These are phyloP conservation scores for Aspergillus aculeatus DNA, from an alignment of 2,329 filamentous ascomycete species.

Conservation along the genomic window DNA sequence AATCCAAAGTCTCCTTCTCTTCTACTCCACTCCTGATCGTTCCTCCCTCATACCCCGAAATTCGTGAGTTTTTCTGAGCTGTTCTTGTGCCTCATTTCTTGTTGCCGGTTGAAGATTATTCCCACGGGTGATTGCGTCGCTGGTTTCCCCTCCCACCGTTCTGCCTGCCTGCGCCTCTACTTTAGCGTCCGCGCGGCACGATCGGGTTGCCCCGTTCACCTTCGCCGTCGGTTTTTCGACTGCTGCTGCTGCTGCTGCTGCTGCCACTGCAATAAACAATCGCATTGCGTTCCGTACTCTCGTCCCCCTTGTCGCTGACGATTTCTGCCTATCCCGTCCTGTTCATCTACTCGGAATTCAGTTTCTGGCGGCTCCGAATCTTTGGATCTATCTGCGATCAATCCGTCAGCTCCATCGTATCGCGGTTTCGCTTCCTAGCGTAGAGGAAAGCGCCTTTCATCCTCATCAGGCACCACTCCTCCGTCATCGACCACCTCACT, in stretches of 20 bases:
- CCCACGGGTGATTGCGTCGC: background rate
- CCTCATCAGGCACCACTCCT: constrained; percentile 20
- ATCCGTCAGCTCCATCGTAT: background rate
- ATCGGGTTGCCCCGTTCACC: constrained; percentile 27
- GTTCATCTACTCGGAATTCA: background rate
- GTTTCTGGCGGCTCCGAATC: background rate
- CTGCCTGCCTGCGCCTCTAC: constrained; percentile 4
- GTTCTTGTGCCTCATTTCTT: background rate
- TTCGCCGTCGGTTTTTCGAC: constrained; percentile 17
- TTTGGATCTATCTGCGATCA: background rate
- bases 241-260: constrained; percentile 13
- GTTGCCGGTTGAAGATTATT: background rate
- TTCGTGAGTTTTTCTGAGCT: background rate
- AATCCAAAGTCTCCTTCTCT: background rate
- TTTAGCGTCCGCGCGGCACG: constrained; percentile 23
- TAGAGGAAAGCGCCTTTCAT: constrained; percentile 12
- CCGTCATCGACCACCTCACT: constrained; percentile 5
- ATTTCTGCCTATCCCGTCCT: background rate
- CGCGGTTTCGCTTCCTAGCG: constrained; percentile 4
- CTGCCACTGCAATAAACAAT: constrained; percentile 25
- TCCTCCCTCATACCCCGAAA: no score
- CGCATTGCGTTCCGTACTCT: constrained; percentile 9
- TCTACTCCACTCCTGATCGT: background rate
- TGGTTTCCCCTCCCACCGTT: background rate
- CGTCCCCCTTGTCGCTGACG: background rate